Conservation (phyloP, 2,329 filamentous ascomycete species). For the Cladosporium cucumerinum region DNA sequence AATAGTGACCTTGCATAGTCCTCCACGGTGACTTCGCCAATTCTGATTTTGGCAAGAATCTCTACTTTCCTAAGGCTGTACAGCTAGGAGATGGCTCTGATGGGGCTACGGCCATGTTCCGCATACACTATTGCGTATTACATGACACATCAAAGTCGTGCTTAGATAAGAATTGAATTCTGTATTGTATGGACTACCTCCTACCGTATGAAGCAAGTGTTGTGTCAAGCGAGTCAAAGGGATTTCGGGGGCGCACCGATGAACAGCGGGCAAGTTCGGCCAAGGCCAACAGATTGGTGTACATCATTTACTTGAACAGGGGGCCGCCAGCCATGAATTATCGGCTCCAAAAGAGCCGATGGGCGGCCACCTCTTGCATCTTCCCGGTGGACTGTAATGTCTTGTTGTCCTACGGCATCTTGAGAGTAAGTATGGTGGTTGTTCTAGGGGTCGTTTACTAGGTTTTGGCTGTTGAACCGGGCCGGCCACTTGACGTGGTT, state of each 20-base stretch:
- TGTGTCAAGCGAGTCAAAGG: background rate
- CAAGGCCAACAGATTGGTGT: background rate
- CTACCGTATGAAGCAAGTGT: background rate
- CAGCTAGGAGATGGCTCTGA: background rate
- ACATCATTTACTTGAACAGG: background rate
- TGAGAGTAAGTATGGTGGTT: background rate
- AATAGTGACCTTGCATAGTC: constrained; percentile 20
- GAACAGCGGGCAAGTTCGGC: background rate
- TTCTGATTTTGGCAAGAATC: constrained; percentile 38
- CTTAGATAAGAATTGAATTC: background rate
- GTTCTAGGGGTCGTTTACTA: background rate
- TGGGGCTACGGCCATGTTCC: background rate
- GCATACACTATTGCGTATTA: background rate
- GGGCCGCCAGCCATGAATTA: background rate
- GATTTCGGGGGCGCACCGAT: background rate
- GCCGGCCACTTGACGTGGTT: background rate
- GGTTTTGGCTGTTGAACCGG: background rate
- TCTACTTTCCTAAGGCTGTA: constrained; percentile 22
- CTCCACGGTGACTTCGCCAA: constrained; percentile 47
- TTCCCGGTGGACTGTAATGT: background rate
- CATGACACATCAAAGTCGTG: background rate
- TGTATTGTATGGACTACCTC: background rate
- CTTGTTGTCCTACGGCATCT: background rate
- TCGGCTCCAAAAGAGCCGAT: background rate
- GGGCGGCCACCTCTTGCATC: background rate